A percentile compares a stretch with the other conserved stretches of the same genome.
These are phyloP conservation scores for Aspergillus cavernicola DNA, from an alignment of 495 filamentous ascomycete genomes.

Conservation along the genomic window DNA sequence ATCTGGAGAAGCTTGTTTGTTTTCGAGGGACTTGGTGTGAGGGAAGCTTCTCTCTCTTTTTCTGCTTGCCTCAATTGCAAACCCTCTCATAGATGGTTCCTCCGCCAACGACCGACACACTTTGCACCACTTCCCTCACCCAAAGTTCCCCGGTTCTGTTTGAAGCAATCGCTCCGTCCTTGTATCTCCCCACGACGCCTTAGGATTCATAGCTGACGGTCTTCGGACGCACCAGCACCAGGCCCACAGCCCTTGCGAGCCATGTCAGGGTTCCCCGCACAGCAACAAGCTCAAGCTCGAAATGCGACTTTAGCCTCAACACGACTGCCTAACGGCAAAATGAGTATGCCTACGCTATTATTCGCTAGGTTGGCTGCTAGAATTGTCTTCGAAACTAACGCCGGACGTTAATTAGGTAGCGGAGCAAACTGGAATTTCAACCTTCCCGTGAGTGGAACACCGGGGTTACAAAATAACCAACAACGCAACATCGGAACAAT, in stretches of 20 bases:
- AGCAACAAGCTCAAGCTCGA: conserved; percentile 62
- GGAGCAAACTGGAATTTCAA: conserved; percentile 73
- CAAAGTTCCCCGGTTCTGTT: conserved; percentile 14
- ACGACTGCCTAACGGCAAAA: conserved; percentile 71
- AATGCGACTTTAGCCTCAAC: conserved; percentile 53
- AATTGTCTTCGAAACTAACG: conserved; percentile 26
- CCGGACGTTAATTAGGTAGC: conserved; percentile 50
- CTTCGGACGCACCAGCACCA: conserved; percentile 45
- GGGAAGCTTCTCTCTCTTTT: background rate
- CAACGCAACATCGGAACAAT: conserved; percentile 58
- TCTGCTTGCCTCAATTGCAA: conserved; percentile 24
- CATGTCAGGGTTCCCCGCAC: conserved; percentile 66
- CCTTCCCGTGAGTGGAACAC: conserved; percentile 66
- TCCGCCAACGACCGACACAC: conserved; percentile 30
- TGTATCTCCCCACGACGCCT: conserved; percentile 2
- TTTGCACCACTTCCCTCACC: conserved; percentile 17
- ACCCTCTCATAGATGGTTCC: conserved; percentile 15
- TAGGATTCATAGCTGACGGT: conserved; percentile 28
- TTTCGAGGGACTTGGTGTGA: background rate
- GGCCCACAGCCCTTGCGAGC: conserved; percentile 66
- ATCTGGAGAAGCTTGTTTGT: background rate
- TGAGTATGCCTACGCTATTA: conserved; percentile 51
- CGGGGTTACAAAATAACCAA: conserved; percentile 55
- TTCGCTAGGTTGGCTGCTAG: conserved; percentile 5
- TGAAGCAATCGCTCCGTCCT: conserved; percentile 14